Percentiles rank a stretch among this genome's conserved stretches.
Conservation (phyloP, 805 yeast genomes). For the Zygotorulaspora chibaensis region DNA sequence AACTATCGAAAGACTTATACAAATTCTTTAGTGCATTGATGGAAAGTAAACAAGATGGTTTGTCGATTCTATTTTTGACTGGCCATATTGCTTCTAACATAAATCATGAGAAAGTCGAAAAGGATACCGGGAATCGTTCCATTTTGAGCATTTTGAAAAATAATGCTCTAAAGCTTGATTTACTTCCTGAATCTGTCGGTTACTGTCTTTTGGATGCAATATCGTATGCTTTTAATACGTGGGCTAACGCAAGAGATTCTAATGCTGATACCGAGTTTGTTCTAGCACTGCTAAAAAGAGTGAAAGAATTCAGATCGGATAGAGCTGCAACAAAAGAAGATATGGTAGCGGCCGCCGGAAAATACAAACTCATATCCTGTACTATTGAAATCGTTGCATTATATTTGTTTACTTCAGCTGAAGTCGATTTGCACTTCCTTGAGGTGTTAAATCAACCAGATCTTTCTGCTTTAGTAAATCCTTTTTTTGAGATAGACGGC, state of each 20-base stretch:
- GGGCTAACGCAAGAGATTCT: slow-evolving; percentile 62
- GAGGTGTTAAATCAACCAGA: slow-evolving; percentile 38
- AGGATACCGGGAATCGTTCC: slow-evolving; percentile 32
- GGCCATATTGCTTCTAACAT: slow-evolving; percentile 40
- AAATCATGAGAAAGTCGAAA: slow-evolving; percentile 14
- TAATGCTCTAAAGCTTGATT: slow-evolving; percentile 48
- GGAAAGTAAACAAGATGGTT: slow-evolving; percentile 71
- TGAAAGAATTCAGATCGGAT: slow-evolving; percentile 30
- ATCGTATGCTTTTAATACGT: slow-evolving; percentile 68
- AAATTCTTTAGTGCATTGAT: slow-evolving; percentile 64
- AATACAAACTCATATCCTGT: slow-evolving; percentile 56
- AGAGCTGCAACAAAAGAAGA: slow-evolving; percentile 15
- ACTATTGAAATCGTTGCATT: slow-evolving; percentile 74
- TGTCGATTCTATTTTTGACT: slow-evolving; percentile 65
- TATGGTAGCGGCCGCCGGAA: slow-evolving; percentile 44
- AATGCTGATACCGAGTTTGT: slow-evolving; percentile 42
- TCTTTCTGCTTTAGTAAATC: slow-evolving; percentile 33
- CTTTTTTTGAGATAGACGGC: slow-evolving; percentile 43
- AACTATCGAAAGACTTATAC: slow-evolving; percentile 52
- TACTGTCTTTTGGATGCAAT: slow-evolving; percentile 68
- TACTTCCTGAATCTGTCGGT: slow-evolving; percentile 58
- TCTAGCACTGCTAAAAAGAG: slow-evolving; percentile 36
- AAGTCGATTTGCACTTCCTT: slow-evolving; percentile 41
- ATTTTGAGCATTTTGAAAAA: slow-evolving; percentile 53
- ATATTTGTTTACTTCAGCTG: slow-evolving; percentile 55